phyloP scores from a whole-genome alignment of 2,329 filamentous ascomycete genomes.

The Drechslera avenae region DNA sequence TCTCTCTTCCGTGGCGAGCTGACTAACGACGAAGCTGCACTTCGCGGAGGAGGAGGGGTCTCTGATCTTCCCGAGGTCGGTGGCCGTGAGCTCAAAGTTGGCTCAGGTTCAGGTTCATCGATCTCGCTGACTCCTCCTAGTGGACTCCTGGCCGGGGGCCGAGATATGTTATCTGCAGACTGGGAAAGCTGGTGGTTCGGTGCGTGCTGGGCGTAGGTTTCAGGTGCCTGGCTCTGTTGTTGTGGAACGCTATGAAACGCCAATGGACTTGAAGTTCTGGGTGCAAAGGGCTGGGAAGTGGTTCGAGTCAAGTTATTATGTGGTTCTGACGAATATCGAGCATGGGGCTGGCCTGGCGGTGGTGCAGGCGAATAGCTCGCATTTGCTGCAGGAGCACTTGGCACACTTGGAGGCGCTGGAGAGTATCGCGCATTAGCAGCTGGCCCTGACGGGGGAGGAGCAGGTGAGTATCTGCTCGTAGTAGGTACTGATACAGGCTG shows the following conservation, averaged over 20 bases:
- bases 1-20: constrained; percentile 49
- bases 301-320: constrained; percentile 39
- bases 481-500: constrained; percentile 35
- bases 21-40: constrained; percentile 40
- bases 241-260: constrained; percentile 55
- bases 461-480: constrained; percentile 38
- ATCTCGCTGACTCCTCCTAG: constrained; percentile 44
- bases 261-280: constrained; percentile 68
- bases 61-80: constrained; percentile 33
- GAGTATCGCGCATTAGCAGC: constrained; percentile 43
- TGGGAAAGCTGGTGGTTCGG: constrained; percentile 36
- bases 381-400: constrained; percentile 36
- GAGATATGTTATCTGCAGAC: constrained; percentile 33
- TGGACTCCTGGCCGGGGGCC: constrained; percentile 34
- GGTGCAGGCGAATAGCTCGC: constrained; percentile 52
- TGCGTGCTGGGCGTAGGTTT: constrained; percentile 12
- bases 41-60: constrained; percentile 44
- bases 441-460: constrained; percentile 40
- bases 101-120: constrained; percentile 35
- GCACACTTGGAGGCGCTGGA: constrained; percentile 43
- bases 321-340: constrained; percentile 48
- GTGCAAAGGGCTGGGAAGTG: constrained; percentile 61
- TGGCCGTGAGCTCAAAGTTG: constrained; percentile 20
- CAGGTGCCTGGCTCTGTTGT: constrained; percentile 27
- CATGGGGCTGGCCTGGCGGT: constrained; percentile 42